Evolutionary conservation across 2,329 filamentous ascomycete genomes (phyloP), one percentile per base, ranked within the genome.

Genomic region (Pseudonectria buxi): DNA sequence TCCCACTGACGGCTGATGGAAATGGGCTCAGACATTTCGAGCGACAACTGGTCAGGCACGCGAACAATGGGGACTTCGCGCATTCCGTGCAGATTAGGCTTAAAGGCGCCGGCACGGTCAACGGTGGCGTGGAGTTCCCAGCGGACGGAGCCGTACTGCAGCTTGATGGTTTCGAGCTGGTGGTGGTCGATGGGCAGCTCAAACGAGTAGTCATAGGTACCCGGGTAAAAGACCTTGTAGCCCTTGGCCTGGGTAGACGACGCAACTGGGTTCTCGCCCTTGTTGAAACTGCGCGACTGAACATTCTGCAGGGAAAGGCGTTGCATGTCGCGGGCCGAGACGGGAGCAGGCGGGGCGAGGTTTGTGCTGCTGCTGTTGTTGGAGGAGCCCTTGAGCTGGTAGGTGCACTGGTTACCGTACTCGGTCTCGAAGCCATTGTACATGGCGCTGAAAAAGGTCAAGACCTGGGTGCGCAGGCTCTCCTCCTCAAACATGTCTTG

Each of bases 1-100:
- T 95, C 89, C 89, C 89, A 95, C 43, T 86, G 88, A 14, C 89
- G 74, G 45, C 85, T 90, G 53, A 95, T 95, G 10, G 88, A 90
- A 51, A 95, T 95, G 3, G 89, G 89, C 56, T 95, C 89, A 16
- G 88, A 83, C 59, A 87, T 87, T 59, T 95, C 89, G 15, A 95
- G 68, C 1, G 88, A 95, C 30, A 88, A 77, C 61, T 94, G 87
- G 32, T 90, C 79, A 0, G 89, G 89, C 4, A 92, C 80, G 29
- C 89, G 81, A 35, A 95, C 86, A 31, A 95, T 78, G 7, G 74
- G 76, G 3, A 95, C 80, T 58, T 95, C 88, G 56, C 88, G 86
- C 28, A 69, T 73, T 26, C 89, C 89, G 37, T 88, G 73, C 2
- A 95, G 68, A 48, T 95, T 95, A 2, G 87, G 83, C 53, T 89